phyloP scores from a whole-genome alignment of 2,329 filamentous ascomycete genomes.

The Sclerotinia spermophila region DNA sequence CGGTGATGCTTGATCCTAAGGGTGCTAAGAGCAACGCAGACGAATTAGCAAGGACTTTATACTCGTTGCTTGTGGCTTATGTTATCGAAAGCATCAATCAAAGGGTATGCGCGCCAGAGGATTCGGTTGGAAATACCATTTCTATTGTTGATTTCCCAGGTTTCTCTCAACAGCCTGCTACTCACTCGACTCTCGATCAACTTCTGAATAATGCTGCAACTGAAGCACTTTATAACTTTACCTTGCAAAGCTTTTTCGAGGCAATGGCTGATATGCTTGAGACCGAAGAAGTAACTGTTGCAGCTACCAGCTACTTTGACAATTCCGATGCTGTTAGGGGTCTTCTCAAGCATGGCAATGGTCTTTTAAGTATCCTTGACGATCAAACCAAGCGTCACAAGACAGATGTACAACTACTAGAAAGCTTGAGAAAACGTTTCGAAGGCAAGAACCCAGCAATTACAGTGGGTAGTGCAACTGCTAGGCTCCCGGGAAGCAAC shows the following conservation, averaged over 20 bases:
- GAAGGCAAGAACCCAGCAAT: constrained; percentile 93
- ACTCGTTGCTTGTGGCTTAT: constrained; percentile 89
- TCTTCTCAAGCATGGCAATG: constrained; percentile 87
- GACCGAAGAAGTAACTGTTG: constrained; percentile 85
- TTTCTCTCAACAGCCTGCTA: constrained; percentile 81
- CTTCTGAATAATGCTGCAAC: constrained; percentile 91
- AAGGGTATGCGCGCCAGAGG: constrained; percentile 79
- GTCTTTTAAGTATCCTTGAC: constrained; percentile 88
- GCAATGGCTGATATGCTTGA: constrained; percentile 90
- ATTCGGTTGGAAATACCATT: constrained; percentile 86
- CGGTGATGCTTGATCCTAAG: constrained; percentile 91
- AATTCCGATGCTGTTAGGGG: constrained; percentile 93
- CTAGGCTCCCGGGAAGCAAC: constrained; percentile 81
- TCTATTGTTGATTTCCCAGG: constrained; percentile 96
- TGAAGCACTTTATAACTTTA: constrained; percentile 89
- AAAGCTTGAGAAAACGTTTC: constrained; percentile 88
- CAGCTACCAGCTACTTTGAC: constrained; percentile 95
- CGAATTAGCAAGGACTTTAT: constrained; percentile 87
- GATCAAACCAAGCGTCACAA: constrained; percentile 90
- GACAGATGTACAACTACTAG: constrained; percentile 83
- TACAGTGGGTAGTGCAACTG: constrained; percentile 68
- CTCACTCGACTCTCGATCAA: constrained; percentile 83
- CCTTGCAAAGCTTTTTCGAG: constrained; percentile 93
- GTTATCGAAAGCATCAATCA: constrained; percentile 93
- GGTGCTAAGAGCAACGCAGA: constrained; percentile 90